phyloP scores from a whole-genome alignment of 129 eudicot species.

The Arctium lappa region DNA sequence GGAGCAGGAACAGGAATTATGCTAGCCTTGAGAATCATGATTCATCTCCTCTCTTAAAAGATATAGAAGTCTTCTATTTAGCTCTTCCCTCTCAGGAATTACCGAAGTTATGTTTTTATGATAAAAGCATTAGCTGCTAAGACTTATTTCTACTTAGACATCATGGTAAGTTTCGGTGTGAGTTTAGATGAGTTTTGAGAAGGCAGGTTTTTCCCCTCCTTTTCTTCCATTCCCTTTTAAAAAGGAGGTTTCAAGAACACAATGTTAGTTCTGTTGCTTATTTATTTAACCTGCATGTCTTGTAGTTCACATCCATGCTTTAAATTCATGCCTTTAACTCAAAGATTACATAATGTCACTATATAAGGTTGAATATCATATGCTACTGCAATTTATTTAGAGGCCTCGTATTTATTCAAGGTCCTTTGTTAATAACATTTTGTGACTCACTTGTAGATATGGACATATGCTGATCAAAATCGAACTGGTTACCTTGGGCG shows the following conservation, averaged over 20 bases:
- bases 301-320: not conserved
- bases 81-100: not conserved
- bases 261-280: not conserved
- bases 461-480: conserved; percentile 86
- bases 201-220: not conserved
- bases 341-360: not conserved
- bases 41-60: not conserved
- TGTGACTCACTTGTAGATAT: conserved; percentile 49
- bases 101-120: not conserved
- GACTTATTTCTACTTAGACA: not conserved
- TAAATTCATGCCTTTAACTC: not conserved
- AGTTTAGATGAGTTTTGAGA: not conserved
- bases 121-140: not conserved
- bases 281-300: not conserved
- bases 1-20: not conserved
- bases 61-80: not conserved
- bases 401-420: not conserved
- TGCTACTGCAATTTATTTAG: not conserved
- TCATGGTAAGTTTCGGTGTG: not conserved
- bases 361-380: not conserved
- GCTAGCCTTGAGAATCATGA: not conserved
- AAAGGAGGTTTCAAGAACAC: not conserved
- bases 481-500: conserved; percentile 84
- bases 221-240: not conserved
- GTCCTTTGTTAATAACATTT: not conserved